Percentiles rank a stretch among this genome's conserved stretches.
phyloP scores from a whole-genome alignment of 169 alveolate genomes.

The Eimeria necatrix region DNA sequence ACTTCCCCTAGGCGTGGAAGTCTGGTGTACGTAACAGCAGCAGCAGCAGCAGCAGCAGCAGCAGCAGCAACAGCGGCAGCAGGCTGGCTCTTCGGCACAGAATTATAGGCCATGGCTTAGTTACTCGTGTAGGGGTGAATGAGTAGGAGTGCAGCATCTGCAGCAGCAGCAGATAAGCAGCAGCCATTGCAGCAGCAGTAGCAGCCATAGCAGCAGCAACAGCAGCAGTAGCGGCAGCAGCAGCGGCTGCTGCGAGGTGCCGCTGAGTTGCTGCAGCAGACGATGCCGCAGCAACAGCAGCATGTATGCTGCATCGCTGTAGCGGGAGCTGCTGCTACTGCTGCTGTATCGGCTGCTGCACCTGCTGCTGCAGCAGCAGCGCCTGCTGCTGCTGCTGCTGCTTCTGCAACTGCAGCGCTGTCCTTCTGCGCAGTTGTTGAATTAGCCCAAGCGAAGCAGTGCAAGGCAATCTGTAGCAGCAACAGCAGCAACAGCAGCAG shows the following conservation, averaged over 20 bases:
- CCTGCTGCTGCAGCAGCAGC: not conserved
- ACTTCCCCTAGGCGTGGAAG: too few species aligned
- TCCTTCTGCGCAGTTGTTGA: not conserved
- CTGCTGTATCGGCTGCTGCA: not conserved
- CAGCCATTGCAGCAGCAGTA: not conserved
- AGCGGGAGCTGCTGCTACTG: not conserved
- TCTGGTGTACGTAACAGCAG: not conserved
- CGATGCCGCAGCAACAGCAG: not conserved
- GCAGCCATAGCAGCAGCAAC: not conserved
- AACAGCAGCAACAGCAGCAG: not conserved
- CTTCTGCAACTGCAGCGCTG: not conserved
- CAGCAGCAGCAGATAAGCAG: not conserved
- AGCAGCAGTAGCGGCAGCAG: not conserved
- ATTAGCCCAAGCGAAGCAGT: not conserved
- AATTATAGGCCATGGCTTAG: not conserved
- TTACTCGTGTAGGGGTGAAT: not conserved
- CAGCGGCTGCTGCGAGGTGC: not conserved
- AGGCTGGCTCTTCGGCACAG: not conserved
- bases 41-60: slow-evolving; percentile 25
- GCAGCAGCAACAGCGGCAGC: not conserved
- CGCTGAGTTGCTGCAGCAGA: not conserved
- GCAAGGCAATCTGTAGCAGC: not conserved
- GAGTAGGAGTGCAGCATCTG: not conserved
- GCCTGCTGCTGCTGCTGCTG: not conserved
- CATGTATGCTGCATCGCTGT: too few species aligned